Evolutionary conservation across 2,329 filamentous ascomycete species (phyloP), one percentile per base, ranked within the genome.

Genomic region (Monosporascus sp.): DNA sequence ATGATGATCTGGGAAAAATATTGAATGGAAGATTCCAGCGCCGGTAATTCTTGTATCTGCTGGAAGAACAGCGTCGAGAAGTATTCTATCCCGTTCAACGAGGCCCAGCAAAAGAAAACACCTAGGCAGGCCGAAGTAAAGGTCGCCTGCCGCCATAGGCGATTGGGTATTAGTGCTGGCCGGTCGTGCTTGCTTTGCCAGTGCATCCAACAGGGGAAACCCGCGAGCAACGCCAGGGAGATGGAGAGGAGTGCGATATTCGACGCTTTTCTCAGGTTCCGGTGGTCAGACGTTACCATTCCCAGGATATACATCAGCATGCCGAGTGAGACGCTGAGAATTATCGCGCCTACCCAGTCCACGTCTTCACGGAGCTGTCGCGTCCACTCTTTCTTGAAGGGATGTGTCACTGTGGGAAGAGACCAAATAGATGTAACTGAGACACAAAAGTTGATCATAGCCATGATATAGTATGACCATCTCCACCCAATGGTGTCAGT

Each of bases 121-220:
- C 68, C 72, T 14, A 79, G 52, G 57, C 81, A 84, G 20, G 80
- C 74, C 7, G 68, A 69, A 0, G 76, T 76, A 60, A 84, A 84
- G 9, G 73, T 65, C 0, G 65, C 64, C 38, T 82, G 81, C n/a
- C 66, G 71, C 81, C 81, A 84, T 0, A 84, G 64, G 0, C 73
- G 75, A 60, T 84, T 84, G 0, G 81, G 80, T 27, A 85, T 82
- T 3, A 82, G 61, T 3, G 78, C 77, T 19, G 78, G 55, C 11
- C 53, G 55, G 7, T 44, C 27, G 5, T 49, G 48, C 14, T 50
- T 53, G 8, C 41, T 52, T 17, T 55, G 55, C 7, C 37, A 44
- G 17, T 51, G 24, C 56, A 63, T 59, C 77, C 79, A 82, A 14
- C 71, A 58, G 3, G 74, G 68, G 58, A 82, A 81, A 0, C 65